These are phyloP conservation scores for Camellia lanceoleosa DNA, from an alignment of 148 eudicot genomes.

Conservation along the genomic window DNA sequence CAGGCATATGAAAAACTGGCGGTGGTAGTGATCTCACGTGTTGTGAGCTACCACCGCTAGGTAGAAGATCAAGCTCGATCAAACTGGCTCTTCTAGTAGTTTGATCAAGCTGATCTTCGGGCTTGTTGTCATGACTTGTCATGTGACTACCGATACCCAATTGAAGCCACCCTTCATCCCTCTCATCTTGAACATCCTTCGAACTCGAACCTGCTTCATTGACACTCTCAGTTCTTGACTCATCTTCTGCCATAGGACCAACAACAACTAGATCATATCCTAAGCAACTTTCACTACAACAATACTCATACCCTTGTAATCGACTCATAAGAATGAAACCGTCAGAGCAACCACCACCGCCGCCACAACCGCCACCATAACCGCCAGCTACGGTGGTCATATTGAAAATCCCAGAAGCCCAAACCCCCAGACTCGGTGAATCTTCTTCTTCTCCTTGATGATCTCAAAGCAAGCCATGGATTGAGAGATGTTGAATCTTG, in stretches of 20 bases:
- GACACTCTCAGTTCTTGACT: constrained; percentile 28
- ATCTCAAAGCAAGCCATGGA: constrained; percentile 6
- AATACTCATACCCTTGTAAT: constrained; percentile 19
- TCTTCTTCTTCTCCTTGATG: background rate
- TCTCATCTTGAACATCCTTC: constrained; percentile 18
- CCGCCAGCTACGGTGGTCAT: constrained; percentile 35
- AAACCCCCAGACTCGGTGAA: background rate
- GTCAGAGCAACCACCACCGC: constrained; percentile 2
- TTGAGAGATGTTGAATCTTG: background rate
- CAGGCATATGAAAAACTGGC: constrained; percentile 13
- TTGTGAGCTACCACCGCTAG: constrained; percentile 5
- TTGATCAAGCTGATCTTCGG: background rate
- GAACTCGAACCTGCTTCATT: constrained; percentile 30
- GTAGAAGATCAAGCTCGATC: constrained; percentile 40
- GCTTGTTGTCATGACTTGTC: constrained; percentile 13
- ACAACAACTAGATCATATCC: constrained; percentile 8
- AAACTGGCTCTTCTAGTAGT: constrained; percentile 8
- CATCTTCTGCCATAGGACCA: constrained; percentile 34
- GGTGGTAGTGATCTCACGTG: background rate
- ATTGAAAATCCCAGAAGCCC: constrained; percentile 17
- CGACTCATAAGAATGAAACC: constrained; percentile 21
- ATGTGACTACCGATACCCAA: constrained; percentile 44
- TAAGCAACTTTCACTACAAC: background rate
- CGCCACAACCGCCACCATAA: constrained; percentile 5
- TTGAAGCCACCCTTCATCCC: constrained; percentile 54